These are phyloP conservation scores for Crithidia mellificae DNA, from an alignment of 208 protist species.

Conservation along the genomic window DNA sequence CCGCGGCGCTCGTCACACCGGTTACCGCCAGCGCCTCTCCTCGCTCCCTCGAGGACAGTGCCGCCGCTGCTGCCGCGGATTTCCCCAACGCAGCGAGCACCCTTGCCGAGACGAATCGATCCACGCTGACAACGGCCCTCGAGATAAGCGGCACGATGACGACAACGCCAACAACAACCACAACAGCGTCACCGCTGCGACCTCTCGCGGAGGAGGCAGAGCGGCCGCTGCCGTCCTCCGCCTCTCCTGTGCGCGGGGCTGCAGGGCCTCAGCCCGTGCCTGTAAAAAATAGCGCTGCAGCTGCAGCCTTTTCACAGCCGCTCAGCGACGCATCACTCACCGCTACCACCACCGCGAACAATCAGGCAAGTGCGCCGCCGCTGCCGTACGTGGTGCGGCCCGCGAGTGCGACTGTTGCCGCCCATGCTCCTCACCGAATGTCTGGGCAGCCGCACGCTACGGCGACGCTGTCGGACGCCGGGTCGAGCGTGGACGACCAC, in stretches of 20 bases:
- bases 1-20: background rate
- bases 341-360: background rate
- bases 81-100: constrained; percentile 16
- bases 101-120: constrained; percentile 12
- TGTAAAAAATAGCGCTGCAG: too few species aligned
- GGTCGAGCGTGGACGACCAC: background rate
- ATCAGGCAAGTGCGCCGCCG: background rate
- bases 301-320: too few species aligned
- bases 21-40: background rate
- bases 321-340: constrained; percentile 1
- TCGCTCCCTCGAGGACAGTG: too few species aligned
- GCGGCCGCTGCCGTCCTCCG: background rate
- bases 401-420: background rate
- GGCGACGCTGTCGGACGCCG: background rate
- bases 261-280: background rate
- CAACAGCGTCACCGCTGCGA: background rate
- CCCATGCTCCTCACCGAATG: background rate
- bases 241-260: background rate
- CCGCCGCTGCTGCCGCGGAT: background rate
- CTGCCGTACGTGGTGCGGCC: background rate
- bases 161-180: too few species aligned
- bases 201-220: background rate
- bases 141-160: background rate
- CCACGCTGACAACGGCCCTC: background rate
- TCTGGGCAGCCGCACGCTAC: background rate